phyloP scores from a whole-genome alignment of 257 asterid genomes.

The Petrea volubilis region DNA sequence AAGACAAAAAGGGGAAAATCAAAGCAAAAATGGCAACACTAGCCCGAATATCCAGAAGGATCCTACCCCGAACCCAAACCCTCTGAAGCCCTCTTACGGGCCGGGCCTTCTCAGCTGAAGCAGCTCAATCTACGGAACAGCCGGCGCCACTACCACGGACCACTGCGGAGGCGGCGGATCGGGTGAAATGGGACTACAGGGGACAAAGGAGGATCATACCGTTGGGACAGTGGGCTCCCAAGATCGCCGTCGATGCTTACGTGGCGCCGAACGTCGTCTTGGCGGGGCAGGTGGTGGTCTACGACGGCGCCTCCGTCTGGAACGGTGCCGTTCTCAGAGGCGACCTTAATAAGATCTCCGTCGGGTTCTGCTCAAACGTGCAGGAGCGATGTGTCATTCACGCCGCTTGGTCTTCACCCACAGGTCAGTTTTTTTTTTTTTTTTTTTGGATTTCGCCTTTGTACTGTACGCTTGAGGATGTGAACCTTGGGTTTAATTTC shows the following conservation, averaged over 20 bases:
- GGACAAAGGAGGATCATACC: conserved; percentile 85
- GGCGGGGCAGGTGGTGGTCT: conserved; percentile 93
- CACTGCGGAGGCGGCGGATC: conserved; percentile 61
- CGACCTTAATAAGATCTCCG: conserved; percentile 79
- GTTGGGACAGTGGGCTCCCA: conserved; percentile 88
- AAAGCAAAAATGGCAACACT: conserved; percentile 59
- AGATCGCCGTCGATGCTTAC: conserved; percentile 86
- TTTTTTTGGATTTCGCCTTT: neutral
- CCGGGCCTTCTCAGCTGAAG: conserved; percentile 54
- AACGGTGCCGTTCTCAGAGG: conserved; percentile 80
- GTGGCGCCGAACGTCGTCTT: conserved; percentile 93
- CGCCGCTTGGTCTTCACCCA: conserved; percentile 94
- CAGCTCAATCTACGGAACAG: conserved; percentile 29
- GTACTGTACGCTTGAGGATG: neutral
- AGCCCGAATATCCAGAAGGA: conserved; percentile 59
- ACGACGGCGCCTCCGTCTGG: conserved; percentile 92
- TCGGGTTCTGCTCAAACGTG: conserved; percentile 84
- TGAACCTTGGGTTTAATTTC: conserved; percentile 4
- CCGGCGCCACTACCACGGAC: conserved; percentile 31
- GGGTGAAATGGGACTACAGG: conserved; percentile 89
- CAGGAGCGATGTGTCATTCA: conserved; percentile 85
- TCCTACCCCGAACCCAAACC: conserved; percentile 52
- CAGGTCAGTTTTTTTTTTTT: conserved; percentile 44
- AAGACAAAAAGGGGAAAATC: neutral
- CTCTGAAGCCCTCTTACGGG: conserved; percentile 29